Base-by-base conservation (phyloP, 306 rosid genomes). In the Rubus parviflorus region DNA sequence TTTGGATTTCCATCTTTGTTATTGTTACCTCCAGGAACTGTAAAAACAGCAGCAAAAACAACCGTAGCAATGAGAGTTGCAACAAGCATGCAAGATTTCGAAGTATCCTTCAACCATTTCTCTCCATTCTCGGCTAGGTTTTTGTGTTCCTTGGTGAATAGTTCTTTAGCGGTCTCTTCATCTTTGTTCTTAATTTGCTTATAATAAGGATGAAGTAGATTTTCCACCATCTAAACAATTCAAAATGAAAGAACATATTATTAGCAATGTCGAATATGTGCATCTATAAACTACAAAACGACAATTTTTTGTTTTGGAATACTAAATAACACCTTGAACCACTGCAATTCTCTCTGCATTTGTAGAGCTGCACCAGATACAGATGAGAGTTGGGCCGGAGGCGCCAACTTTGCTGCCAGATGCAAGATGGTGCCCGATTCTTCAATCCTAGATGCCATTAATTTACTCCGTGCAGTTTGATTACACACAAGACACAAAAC, bases 61-160 rank as follows among this genome's bases (percentile, higher is more conserved):
- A 87, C 80, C 7, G 88, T 85, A 35, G 86, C 91, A 14, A 89
- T 87, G 8, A 89, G 86, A 73, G 91, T 77, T 74, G 90, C 85
- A 65, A 84, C 90, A 46, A 89, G 30, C 85, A 79, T 78, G 35
- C 88, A 87, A 30, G 88, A 85, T 68, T 82, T 87, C 53, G 94
- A 74, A 45, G 87, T 87, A 41, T 85, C 88, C 83, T 84, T 89
- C 82, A 73, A 25, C 77, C 77, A 73, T 56, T 73, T 56, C 53
- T 73, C 77, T 73, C 77, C 68, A 1, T 25, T 42, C 42, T 73
- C 17, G 5, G 68, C 67, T 5, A 56, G 15, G 3, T 5, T 43
- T 57, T 73, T 25, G 17, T 41, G 68, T 7, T 56, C 77, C 43
- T 41, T 73, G 42, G 77, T 73, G 77, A 73, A 73, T 73, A 73